phyloP scores from a whole-genome alignment of 257 asterid genomes.

The Solanum pimpinellifolium region DNA sequence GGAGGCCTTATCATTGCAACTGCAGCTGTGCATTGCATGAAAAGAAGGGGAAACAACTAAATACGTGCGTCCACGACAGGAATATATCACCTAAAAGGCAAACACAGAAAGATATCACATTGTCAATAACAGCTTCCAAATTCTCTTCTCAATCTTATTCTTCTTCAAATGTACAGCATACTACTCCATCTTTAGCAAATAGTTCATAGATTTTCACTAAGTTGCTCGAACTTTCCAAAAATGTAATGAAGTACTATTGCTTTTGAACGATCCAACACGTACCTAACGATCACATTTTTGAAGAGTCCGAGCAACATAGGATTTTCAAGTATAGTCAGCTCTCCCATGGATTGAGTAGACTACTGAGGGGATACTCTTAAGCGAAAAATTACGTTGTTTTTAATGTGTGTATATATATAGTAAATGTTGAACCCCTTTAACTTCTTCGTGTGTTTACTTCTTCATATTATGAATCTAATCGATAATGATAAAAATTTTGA shows the following conservation, averaged over 20 bases:
- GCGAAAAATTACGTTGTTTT: too few species aligned
- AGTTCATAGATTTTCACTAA: background rate
- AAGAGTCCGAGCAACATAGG: background rate
- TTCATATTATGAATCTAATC: too few species aligned
- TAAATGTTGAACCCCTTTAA: too few species aligned
- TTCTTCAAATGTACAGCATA: background rate
- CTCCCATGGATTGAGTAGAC: background rate
- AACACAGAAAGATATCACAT: background rate
- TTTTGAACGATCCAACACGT: background rate
- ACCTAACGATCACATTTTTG: background rate
- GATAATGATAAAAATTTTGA: too few species aligned
- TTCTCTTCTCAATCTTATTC: background rate
- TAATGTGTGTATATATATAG: too few species aligned
- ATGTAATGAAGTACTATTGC: too few species aligned
- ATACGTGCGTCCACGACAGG: background rate
- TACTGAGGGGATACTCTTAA: background rate
- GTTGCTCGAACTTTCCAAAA: background rate
- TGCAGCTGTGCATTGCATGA: slow-evolving; percentile 35
- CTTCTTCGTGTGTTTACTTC: too few species aligned
- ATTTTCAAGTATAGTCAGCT: background rate
- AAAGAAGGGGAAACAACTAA: slow-evolving; percentile 6
- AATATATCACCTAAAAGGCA: slow-evolving; percentile 4
- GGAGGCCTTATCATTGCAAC: slow-evolving; percentile 27
- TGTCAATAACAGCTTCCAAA: background rate
- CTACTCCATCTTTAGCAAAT: background rate